Evolutionary conservation across 345 rosid genomes (phyloP), one percentile per base, ranked within the genome.

Genomic region (Aquilaria malaccensis): DNA sequence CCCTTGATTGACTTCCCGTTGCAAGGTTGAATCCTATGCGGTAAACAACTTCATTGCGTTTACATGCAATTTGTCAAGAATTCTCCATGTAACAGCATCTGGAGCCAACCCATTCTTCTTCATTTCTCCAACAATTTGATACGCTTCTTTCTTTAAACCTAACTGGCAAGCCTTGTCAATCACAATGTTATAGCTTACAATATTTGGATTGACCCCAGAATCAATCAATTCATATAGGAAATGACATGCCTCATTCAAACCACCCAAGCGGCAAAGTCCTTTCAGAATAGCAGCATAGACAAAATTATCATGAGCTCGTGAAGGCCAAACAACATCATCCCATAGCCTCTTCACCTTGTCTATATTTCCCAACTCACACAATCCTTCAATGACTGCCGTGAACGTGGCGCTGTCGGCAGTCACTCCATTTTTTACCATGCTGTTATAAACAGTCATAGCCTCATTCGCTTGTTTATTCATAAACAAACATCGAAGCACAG

Each of bases 21-120:
- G 56, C 52, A 43, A 12, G 29, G 41, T 61, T 13, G 50, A 60
- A 70, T 33, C 56, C 30, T 73, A 50, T 2, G 15, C 2, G 45
- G 15, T n/a, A 33, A 55, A 58, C 54, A 60, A 51, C 66, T 64
- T 69, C 52, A 52, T 63, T 7, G 6, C 7, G 49, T 22, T 69
- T 7, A 37, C 77, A 66, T 85, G 91, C 62, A 92, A 71, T 64
- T 86, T 92, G 62, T 88, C 82, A 10, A 92, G 83, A 70, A 79
- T 83, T 74, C 95, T 73, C 96, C 96, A 88, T 46, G 98, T 92
- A 55, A 88, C 83, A 31, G 96, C 86, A 79, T 92, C 92, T 13
- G 96, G 95, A 45, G 56, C 72, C 56, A 78, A 61, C 41, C 91
- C 95, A 56, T 79, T 83, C 71, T 73, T 88, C 79, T 67, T 79